Percentiles rank a stretch among this genome's conserved stretches.
phyloP scores from a whole-genome alignment of 169 alveolate genomes.

The Miamiensis avidus region DNA sequence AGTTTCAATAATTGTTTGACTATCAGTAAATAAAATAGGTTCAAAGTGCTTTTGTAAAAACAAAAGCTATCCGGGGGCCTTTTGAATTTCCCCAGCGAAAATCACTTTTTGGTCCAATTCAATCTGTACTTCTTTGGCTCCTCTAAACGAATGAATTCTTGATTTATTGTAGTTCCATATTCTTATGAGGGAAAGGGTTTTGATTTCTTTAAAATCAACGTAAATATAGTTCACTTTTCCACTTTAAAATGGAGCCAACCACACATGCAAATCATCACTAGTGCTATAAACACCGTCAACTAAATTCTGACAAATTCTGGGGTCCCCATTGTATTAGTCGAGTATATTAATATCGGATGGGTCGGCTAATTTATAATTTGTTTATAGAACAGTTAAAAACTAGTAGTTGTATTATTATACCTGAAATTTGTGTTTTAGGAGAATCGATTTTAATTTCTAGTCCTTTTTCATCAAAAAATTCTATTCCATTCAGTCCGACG shows the following conservation, averaged over 20 bases:
- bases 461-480: conserved; percentile 68
- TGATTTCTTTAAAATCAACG: conserved; percentile 39
- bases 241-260: conserved; percentile 76
- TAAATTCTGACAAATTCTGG: conserved; percentile 74
- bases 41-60: conserved; percentile 64
- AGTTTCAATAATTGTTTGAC: conserved; percentile 40
- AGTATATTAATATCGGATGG: conserved; percentile 78
- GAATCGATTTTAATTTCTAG: conserved; percentile 28
- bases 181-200: conserved; percentile 64
- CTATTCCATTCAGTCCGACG: conserved; percentile 77
- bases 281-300: conserved; percentile 70
- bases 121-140: conserved; percentile 63
- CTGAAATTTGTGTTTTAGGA: conserved; percentile 24
- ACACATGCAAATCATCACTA: conserved; percentile 72
- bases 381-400: neutral
- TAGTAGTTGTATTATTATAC: neutral
- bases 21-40: conserved; percentile 60
- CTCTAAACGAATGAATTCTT: conserved; percentile 78
- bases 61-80: conserved; percentile 66
- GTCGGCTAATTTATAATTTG: conserved; percentile 48
- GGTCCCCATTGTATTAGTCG: conserved; percentile 75
- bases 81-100: conserved; percentile 68
- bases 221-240: conserved; percentile 59
- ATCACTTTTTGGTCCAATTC: conserved; percentile 46
- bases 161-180: conserved; percentile 82